Conservation (phyloP, 2,329 filamentous ascomycete species). For the Verticillium tricorpus region DNA sequence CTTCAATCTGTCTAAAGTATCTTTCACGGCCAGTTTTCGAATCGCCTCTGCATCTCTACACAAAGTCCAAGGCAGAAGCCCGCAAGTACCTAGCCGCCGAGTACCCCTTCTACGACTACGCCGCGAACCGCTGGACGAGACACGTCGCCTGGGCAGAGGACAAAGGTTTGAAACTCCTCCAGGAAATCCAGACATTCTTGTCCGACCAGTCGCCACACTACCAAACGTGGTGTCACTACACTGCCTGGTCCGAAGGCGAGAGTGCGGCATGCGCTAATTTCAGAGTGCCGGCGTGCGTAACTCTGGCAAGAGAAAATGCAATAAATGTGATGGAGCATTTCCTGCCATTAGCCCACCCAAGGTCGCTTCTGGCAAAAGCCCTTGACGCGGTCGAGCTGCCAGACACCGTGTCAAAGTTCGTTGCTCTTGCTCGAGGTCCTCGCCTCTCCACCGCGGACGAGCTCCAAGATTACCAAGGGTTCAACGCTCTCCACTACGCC, state of each 20-base stretch:
- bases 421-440: not conserved
- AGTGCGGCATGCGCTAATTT: not conserved
- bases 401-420: not conserved
- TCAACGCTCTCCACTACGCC: slow-evolving; percentile 12
- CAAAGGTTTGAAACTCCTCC: slow-evolving; percentile 7
- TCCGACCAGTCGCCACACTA: slow-evolving; percentile 11
- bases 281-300: not conserved
- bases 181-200: slow-evolving; percentile 8
- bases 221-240: slow-evolving; percentile 11
- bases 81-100: not conserved
- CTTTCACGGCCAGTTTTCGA: slow-evolving; percentile 5
- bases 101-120: slow-evolving; percentile 14
- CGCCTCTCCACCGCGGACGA: not conserved
- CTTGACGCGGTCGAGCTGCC: not conserved
- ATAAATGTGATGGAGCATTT: not conserved
- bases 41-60: not conserved
- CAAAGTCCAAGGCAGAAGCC: not conserved
- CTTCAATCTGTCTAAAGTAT: slow-evolving; percentile 15
- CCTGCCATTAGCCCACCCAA: not conserved
- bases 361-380: not conserved
- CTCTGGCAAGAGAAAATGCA: not conserved
- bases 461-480: not conserved
- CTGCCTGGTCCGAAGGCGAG: not conserved
- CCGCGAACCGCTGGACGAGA: slow-evolving; percentile 9
- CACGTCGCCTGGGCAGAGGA: slow-evolving; percentile 8